Evolutionary conservation across 345 rosid genomes (phyloP), one percentile per base, ranked within the genome.

Genomic region (Noccaea bulbosa): DNA sequence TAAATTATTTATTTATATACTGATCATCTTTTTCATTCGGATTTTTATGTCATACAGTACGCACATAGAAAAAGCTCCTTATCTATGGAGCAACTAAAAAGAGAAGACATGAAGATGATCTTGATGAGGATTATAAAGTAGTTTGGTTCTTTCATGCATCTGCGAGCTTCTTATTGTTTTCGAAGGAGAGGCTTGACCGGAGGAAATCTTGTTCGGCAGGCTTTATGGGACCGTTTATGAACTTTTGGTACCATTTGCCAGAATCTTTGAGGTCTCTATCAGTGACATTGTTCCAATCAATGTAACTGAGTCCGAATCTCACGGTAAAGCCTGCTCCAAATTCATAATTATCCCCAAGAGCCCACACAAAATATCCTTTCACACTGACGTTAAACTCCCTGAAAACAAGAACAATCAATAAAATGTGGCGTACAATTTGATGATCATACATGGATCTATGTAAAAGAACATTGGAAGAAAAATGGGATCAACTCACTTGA

Each of bases 261-360:
- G 74, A 70, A 3, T 1, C 2, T 60, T 70, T 60, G 33, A 60
- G 51, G 10, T 59, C 30, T 70, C 67, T 70, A 38, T 59, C 74
- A 16, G 32, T 48, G 7, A 50, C 0, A 40, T 60, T 14, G 0
- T 0, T 2, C 60, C 61, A 70, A 11, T 60, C 33, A 50, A 60
- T 7, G 50, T 70, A 70, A 60, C 60, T 70, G 4, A 70, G 6
- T 48, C 74, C 74, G 2, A 60, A 70, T 60, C 52, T 60, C 7
- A 70, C 41, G 50, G 41, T 46, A 16, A 15, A 70, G 5, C 60
- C 67, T 4, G 38, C 11, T 10, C 34, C 4, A 9, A 70, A 70
- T 30, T 70, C 67, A 33, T 70, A 70, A 39, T 60, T 70, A 27
- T 70, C 67, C 1, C 43, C 74, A 30, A 70, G 67, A 50, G 74